Conservation (phyloP, 176 grass and related monocot species). For the Phragmites australis region DNA sequence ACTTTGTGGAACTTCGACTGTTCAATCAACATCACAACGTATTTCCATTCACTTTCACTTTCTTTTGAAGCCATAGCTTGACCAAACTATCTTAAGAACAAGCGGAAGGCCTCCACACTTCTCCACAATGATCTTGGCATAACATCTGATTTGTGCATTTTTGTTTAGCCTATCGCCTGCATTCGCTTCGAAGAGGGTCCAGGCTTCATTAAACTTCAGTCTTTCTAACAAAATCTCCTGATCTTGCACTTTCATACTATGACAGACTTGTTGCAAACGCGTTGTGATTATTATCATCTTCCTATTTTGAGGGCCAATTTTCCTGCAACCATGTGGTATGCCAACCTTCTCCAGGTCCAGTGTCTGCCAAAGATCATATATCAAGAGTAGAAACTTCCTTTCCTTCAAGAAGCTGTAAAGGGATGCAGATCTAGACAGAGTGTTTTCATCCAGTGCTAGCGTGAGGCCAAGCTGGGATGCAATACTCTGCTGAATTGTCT, state of each 20-base stretch:
- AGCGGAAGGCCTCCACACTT: conserved; percentile 7
- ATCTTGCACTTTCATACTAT: background rate
- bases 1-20: conserved; percentile 10
- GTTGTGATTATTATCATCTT: background rate
- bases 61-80: conserved; percentile 17
- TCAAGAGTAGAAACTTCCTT: background rate
- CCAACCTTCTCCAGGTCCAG: conserved; percentile 2
- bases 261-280: background rate
- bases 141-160: background rate
- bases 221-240: background rate
- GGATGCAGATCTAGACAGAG: background rate
- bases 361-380: conserved; percentile 17
- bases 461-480: conserved; percentile 1
- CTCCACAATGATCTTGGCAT: background rate
- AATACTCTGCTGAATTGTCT: background rate
- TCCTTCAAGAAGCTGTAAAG: background rate
- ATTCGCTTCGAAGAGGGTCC: background rate
- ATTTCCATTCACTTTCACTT: background rate
- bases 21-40: background rate
- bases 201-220: background rate
- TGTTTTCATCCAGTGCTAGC: background rate
- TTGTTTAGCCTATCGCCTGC: background rate
- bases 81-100: conserved; percentile 7
- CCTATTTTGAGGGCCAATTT: background rate
- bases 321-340: background rate